Base-by-base conservation (phyloP, 345 rosid genomes). In the Citropsis articulata region DNA sequence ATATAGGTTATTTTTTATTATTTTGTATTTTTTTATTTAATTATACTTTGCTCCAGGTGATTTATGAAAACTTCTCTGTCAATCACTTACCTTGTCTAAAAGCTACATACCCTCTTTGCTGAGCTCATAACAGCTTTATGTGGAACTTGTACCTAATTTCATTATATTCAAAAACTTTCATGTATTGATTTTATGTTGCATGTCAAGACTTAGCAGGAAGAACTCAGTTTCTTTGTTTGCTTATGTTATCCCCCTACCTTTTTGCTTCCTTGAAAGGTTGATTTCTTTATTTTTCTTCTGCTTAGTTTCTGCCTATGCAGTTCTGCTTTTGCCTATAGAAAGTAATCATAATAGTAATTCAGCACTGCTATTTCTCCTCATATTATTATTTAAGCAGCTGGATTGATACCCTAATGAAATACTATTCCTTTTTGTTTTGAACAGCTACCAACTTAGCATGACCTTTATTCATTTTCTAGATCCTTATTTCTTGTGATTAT, bases 61-160 rank as follows among this genome's bases (percentile, higher is more conserved):
- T 72, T 75, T 48, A 28, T 64, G 66, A 59, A 59, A 56, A 28
- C 24, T 22, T 55, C 9, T 13, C 63, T 40, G 8, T 22, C 21
- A 22, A 64, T 61, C 18, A 2, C 55, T 69, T 80, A 22, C 59
- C 68, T 71, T 42, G 3, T 38, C 55, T 69, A 75, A 69, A 65
- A 66, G 42, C 76, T 75, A 28, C 60, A 35, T 45, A 63, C 21
- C 62, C 59, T 65, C 67, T 61, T 62, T 40, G 35, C 71, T 10
- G 27, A 36, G 62, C 40, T 63, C 3, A 7, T 40, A 50, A 48
- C 25, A 70, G 55, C 65, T 9, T 62, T 48, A 3, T n/a, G 40
- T 45, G 28, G 30, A 42, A 63, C 42, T 27, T 40, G 22, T 10
- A 13, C 60, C 33, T 28, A 6, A 28, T 31, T 61, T 48, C 63